Percentiles rank a stretch among this genome's conserved stretches.
Evolutionary conservation across 768 basidiomycete genomes (phyloP).

Genomic region (Goffeauzyma gilvescens): DNA sequence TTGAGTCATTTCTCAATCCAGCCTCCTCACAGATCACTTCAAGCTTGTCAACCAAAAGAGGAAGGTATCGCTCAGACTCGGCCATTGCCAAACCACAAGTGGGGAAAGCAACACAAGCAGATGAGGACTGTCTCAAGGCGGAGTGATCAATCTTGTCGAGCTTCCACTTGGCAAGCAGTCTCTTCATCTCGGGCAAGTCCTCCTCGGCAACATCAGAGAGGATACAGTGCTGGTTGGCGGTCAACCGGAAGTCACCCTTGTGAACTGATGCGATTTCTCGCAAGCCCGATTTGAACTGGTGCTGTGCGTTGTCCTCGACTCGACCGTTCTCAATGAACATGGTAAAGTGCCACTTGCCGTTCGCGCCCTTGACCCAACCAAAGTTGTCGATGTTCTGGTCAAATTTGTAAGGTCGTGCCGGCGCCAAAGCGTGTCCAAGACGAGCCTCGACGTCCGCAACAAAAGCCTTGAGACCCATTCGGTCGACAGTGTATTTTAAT

Average conservation of each 20-base stretch:
- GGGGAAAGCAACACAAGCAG: conserved; percentile 94
- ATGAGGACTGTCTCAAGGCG: conserved; percentile 66
- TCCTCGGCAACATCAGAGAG: conserved; percentile 60
- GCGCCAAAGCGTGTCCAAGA: conserved; percentile 56
- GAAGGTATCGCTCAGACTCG: conserved; percentile 72
- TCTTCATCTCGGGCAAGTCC: conserved; percentile 60
- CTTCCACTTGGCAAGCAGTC: conserved; percentile 60
- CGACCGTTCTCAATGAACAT: conserved; percentile 95
- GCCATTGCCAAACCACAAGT: conserved; percentile 69
- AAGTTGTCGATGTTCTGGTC: conserved; percentile 81
- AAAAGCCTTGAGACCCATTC: conserved; percentile 75
- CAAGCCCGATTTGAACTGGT: conserved; percentile 79
- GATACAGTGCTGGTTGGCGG: conserved; percentile 84
- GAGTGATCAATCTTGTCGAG: conserved; percentile 67
- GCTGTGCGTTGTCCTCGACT: conserved; percentile 68
- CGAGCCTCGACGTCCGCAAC: conserved; percentile 75
- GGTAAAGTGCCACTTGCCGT: conserved; percentile 79
- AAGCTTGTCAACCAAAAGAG: conserved; percentile 74
- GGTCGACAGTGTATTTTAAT: conserved; percentile 91
- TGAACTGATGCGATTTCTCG: conserved; percentile 82
- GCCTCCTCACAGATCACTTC: conserved; percentile 87
- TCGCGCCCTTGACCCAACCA: conserved; percentile 74
- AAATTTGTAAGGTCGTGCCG: conserved; percentile 60
- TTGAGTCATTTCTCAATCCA: conserved; percentile 79
- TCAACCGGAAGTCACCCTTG: conserved; percentile 83